Evolutionary conservation across 169 alveolate species (phyloP), one percentile per base, ranked within the genome.

Genomic region (Plasmodium cynomolgi): DNA sequence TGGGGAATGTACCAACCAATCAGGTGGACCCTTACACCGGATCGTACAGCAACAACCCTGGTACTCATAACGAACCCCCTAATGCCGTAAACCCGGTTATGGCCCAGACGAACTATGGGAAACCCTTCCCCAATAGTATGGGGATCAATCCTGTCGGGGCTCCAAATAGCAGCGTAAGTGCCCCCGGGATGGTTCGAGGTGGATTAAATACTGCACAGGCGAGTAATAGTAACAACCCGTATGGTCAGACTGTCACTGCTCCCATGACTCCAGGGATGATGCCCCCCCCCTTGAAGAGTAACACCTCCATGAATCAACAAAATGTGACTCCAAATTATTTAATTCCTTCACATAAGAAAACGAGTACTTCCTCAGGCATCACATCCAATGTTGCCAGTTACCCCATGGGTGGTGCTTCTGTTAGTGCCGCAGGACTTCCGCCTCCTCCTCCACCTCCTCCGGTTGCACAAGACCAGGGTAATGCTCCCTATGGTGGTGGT

Each of bases 401-500:
- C 54, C 17, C 47, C 77, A 71, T 71, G 34, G 34, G 79, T 68
- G 20, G 83, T n/a, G 3, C 50, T 29, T 44, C n/a, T 37, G 23
- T 84, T 13, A 75, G 72, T 23, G 33, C 20, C 13, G 83, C 8
- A 11, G 33, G 31, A 83, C 33, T 26, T 31, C 20, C 29, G 68
- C 81, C 84, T 56, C 80, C 84, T 31, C 58, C 85, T 20, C 71
- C 93, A 54, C 50, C 81, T 9, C 86, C 93, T 13, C 93, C 77
- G 3, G 77, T 68, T 68, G 31, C 77, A 23, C 77, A 68, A 26
- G 77, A 68, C 3, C 77, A 68, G 77, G 77, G 77, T 17, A 68
- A 8, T 68, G 39, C 77, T 11, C 31, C 77, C 77, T 68, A 6
- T 29, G 31, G 37, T 44, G 11, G 58, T 68, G 77, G 77, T 23